Percentiles rank a stretch among this genome's conserved stretches.
Conservation (phyloP, 768 basidiomycete species). For the Mycena albidolilacea region DNA sequence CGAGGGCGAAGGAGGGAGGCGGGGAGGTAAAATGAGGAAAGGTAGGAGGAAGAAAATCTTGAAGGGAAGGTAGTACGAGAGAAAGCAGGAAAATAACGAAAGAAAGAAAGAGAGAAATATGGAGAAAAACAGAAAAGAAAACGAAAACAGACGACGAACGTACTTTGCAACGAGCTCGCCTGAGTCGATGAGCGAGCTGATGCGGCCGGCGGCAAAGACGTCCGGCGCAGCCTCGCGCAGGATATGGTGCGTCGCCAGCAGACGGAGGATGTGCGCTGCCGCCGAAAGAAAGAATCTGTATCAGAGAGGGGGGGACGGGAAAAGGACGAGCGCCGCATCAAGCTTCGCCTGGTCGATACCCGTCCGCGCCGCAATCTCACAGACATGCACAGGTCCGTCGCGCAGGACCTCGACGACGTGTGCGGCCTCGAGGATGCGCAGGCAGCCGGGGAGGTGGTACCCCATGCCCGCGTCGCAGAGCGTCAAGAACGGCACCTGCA, state of each 20-base stretch:
- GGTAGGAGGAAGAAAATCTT: no score
- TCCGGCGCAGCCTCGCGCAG: conserved; percentile 78
- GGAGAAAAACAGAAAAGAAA: not conserved
- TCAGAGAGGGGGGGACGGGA: not conserved
- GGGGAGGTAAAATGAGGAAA: not conserved
- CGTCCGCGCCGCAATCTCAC: conserved; percentile 59
- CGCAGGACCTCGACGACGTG: conserved; percentile 80
- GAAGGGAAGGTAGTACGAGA: not conserved
- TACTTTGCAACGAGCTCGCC: conserved; percentile 61
- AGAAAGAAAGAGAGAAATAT: not conserved
- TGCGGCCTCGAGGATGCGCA: conserved; percentile 81
- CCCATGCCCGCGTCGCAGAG: conserved; percentile 82
- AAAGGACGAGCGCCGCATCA: conserved; percentile 51
- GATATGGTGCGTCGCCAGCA: conserved; percentile 86
- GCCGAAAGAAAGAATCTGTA: not conserved
- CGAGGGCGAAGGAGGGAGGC: not conserved
- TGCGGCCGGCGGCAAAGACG: conserved; percentile 80
- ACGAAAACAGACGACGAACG: not conserved
- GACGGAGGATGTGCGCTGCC: conserved; percentile 79
- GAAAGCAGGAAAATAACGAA: not conserved
- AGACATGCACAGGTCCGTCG: conserved; percentile 70
- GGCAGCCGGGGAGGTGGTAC: conserved; percentile 84
- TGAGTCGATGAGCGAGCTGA: conserved; percentile 78
- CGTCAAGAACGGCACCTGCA: conserved; percentile 79
- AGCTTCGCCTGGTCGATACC: conserved; percentile 66